These are phyloP conservation scores for Talaromyces nanjingensis DNA, from an alignment of 495 filamentous ascomycete species.

Conservation along the genomic window DNA sequence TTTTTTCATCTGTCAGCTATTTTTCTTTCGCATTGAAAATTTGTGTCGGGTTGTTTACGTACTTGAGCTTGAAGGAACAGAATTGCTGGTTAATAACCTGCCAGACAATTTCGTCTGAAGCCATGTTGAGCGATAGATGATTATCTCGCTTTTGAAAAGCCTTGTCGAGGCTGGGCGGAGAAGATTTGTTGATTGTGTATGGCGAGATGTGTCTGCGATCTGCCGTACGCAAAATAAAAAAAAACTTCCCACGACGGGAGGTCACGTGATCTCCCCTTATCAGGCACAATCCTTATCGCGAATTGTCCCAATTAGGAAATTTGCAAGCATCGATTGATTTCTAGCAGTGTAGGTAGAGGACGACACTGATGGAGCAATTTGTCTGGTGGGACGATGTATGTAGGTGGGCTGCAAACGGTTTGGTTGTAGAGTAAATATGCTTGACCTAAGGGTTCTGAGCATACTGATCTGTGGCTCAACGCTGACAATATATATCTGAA, in stretches of 20 bases:
- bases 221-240: not conserved
- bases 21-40: constrained; percentile 5
- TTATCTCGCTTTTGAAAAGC: not conserved
- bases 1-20: not conserved
- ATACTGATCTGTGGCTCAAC: no score
- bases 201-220: not conserved
- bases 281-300: not conserved
- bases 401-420: no score
- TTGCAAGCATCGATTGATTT: not conserved
- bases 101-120: constrained; percentile 98
- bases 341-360: no score
- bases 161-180: not conserved
- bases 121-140: constrained; percentile 36
- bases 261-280: not conserved
- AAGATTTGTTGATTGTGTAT: not conserved
- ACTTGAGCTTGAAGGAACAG: constrained; percentile 96
- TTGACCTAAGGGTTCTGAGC: no score
- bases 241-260: constrained; percentile 1
- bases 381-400: no score
- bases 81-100: constrained; percentile 93
- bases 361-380: not conserved
- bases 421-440: no score
- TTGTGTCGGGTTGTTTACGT: constrained; percentile 17
- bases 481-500: no score
- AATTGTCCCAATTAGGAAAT: not conserved